A percentile compares a stretch with the other conserved stretches of the same genome.
phyloP scores from a whole-genome alignment of 1,284 basidiomycete species.

The Trametes versicolor region DNA sequence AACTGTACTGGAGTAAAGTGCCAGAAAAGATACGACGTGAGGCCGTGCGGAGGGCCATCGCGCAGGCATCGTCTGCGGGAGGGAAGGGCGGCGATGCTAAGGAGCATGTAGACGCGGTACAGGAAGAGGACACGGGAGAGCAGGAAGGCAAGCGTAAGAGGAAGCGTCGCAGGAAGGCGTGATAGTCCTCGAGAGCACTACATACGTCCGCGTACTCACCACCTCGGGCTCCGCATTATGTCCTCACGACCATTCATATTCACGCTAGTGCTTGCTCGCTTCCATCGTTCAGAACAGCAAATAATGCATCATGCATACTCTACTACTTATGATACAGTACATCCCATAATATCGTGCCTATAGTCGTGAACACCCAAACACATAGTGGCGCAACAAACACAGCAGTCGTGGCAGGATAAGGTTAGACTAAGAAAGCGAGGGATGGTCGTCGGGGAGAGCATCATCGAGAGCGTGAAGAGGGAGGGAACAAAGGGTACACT shows the following conservation, averaged over 20 bases:
- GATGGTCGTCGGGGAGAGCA: constrained; percentile 8
- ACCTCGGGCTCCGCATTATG: too few relatives aligned
- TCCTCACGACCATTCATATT: background rate
- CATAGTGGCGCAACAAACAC: constrained; percentile 1
- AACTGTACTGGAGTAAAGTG: constrained; percentile 81
- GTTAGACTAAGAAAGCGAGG: constrained; percentile 14
- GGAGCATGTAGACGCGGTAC: constrained; percentile 6
- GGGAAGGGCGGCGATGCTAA: background rate
- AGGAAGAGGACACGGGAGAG: background rate
- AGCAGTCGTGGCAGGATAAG: constrained; percentile 4
- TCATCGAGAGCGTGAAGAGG: constrained; percentile 5
- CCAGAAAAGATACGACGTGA: constrained; percentile 72
- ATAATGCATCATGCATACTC: constrained; percentile 2
- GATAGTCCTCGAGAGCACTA: too few relatives aligned
- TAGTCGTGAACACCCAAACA: constrained; percentile 11
- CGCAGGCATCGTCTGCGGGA: background rate
- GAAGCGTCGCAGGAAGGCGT: constrained; percentile 32
- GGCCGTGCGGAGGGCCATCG: constrained; percentile 62
- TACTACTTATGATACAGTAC: constrained; percentile 20
- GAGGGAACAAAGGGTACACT: background rate
- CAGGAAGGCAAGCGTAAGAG: constrained; percentile 31
- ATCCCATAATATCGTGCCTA: constrained; percentile 6
- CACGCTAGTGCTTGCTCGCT: background rate
- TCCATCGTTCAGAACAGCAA: background rate
- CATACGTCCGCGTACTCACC: too few relatives aligned